These are phyloP conservation scores for Nicotiana sylvestris DNA, from an alignment of 257 asterid genomes.

Conservation along the genomic window DNA sequence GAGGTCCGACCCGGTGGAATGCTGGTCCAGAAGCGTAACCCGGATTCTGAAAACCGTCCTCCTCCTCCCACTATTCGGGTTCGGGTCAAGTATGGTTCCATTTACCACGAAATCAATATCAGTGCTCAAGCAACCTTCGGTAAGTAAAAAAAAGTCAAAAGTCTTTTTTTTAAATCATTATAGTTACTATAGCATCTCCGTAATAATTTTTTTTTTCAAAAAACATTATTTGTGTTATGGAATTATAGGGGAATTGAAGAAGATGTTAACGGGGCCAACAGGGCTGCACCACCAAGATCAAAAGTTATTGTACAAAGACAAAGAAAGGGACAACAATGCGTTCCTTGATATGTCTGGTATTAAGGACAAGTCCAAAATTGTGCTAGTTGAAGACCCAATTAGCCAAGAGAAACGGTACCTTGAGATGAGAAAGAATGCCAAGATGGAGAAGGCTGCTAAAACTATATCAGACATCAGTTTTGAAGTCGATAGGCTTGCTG, in stretches of 20 bases:
- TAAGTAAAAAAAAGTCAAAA: slow-evolving; percentile 15
- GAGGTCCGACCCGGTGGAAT: slow-evolving; percentile 92
- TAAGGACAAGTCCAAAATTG: slow-evolving; percentile 78
- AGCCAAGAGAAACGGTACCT: slow-evolving; percentile 68
- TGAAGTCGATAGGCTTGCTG: slow-evolving; percentile 67
- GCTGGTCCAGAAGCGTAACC: slow-evolving; percentile 75
- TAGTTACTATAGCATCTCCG: not conserved
- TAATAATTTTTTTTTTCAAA: not conserved
- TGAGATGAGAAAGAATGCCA: slow-evolving; percentile 65
- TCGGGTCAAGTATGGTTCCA: slow-evolving; percentile 73
- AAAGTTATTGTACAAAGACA: slow-evolving; percentile 71
- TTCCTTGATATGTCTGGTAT: slow-evolving; percentile 70
- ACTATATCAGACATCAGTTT: slow-evolving; percentile 63
- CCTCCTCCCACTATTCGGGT: slow-evolving; percentile 79
- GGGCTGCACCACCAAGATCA: slow-evolving; percentile 90
- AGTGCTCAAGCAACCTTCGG: slow-evolving; percentile 82
- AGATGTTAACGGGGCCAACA: slow-evolving; percentile 75
- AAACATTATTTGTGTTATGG: not conserved
- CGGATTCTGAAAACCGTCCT: slow-evolving; percentile 42
- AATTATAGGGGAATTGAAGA: slow-evolving; percentile 74
- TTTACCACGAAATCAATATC: slow-evolving; percentile 63
- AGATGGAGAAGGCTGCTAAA: slow-evolving; percentile 62
- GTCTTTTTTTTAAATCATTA: not conserved
- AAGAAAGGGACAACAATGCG: slow-evolving; percentile 70
- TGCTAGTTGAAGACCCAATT: slow-evolving; percentile 68